Evolutionary conservation across 306 rosid genomes (phyloP), one percentile per base, ranked within the genome.

Genomic region (Macrotyloma uniflorum): DNA sequence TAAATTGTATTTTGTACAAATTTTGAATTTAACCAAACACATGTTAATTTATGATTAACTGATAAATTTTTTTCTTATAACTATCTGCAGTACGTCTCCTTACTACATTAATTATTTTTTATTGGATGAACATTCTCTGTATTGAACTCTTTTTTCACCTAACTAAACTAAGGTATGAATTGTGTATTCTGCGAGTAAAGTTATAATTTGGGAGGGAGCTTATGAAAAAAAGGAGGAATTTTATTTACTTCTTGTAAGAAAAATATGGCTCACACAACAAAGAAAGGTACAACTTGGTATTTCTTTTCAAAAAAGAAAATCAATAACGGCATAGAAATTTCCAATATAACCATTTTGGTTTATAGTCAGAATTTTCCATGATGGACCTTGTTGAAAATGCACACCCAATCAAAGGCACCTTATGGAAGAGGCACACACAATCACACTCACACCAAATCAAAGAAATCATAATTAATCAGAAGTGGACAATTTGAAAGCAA

Each of bases 371-470:
- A 18, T 9, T 59, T 33, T 46, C 63, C 14, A 19, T 36, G 55
- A 28, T 59, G 63, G 46, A 45, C 16, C 54, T 36, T 50, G 19
- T 24, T 23, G 30, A 79, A 70, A 47, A 58, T 4, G 33, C 80
- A 20, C 75, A 74, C 79, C 19, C 70, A 65, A 66, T 67, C 71
- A 73, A 18, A 36, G 5, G 30, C 36, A 38, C 28, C 50, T 65
- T 5, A 36, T 26, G 32, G 63, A 79, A 70, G 35, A 69, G 1
- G 14, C 80, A 7, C 80, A 74, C 80, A 43, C 76, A 74, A 55
- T 42, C 79, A 78, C 79, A 63, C 76, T 51, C 79, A 78, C 79
- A 70, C 76, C 50, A 72, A 50, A 42, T 71, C 80, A 67, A 68
- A 69, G 42, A 20, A 75, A 26, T 38, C 8, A 30, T 8, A 46